A percentile compares a stretch with the other conserved stretches of the same genome.
These are phyloP conservation scores for Manihot esculenta DNA, from an alignment of 441 rosid species.

Conservation along the genomic window DNA sequence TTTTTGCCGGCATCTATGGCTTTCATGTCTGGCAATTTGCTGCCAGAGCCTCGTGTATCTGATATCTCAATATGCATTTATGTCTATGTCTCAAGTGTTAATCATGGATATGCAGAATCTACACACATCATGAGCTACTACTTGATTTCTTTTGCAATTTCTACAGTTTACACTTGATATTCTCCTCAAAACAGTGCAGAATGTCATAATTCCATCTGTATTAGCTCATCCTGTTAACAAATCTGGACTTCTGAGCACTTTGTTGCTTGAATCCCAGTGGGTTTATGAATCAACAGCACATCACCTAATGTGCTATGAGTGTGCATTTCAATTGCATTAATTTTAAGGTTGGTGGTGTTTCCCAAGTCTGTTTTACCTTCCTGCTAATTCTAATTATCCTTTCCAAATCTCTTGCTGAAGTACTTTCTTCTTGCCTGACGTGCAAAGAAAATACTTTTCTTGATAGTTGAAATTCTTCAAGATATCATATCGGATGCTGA, in stretches of 20 bases:
- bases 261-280: background rate
- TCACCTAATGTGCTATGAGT: background rate
- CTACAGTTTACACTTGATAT: background rate
- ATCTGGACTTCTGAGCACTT: background rate
- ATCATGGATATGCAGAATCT: background rate
- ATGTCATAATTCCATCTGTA: background rate
- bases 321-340: background rate
- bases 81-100: background rate
- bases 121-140: background rate
- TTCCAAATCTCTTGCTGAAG: background rate
- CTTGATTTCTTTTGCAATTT: background rate
- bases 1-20: background rate
- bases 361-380: background rate
- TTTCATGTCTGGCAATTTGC: background rate
- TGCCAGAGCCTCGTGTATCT: background rate
- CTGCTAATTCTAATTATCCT: background rate
- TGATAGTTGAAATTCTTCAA: too few species aligned
- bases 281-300: background rate
- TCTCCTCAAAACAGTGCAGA: background rate
- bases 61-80: background rate
- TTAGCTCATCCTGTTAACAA: background rate
- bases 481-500: too few species aligned
- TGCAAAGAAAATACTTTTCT: too few species aligned
- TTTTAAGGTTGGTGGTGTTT: background rate
- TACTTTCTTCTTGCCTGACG: too few species aligned